Percentiles rank a stretch among this genome's conserved stretches.
phyloP scores from a whole-genome alignment of 257 asterid species.

The Verbena officinalis region DNA sequence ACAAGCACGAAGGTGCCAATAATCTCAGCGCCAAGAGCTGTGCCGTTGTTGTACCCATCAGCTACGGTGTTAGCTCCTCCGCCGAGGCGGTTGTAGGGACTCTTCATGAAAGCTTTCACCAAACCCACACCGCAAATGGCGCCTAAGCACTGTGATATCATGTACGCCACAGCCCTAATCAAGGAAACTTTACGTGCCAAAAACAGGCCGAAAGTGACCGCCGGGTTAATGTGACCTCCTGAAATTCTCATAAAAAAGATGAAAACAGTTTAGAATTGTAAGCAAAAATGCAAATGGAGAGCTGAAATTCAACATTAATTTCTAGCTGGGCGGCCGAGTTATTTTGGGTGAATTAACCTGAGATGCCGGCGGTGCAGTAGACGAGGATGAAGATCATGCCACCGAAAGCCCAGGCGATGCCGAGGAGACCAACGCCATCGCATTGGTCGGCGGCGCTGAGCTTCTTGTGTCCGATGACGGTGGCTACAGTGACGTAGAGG shows the following conservation, averaged over 20 bases:
- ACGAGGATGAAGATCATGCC: slow-evolving; percentile 90
- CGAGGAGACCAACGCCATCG: slow-evolving; percentile 82
- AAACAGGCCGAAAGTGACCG: slow-evolving; percentile 81
- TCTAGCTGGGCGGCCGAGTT: too few relatives aligned
- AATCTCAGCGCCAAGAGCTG: slow-evolving; percentile 83
- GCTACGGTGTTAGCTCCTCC: slow-evolving; percentile 67
- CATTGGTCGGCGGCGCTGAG: slow-evolving; percentile 55
- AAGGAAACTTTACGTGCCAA: slow-evolving; percentile 81
- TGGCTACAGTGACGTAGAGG: slow-evolving; percentile 82
- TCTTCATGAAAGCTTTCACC: slow-evolving; percentile 80
- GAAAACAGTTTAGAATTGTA: background rate
- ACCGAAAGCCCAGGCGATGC: slow-evolving; percentile 90
- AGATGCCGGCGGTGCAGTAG: slow-evolving; percentile 94
- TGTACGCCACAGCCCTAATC: slow-evolving; percentile 62
- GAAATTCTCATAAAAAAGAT: background rate
- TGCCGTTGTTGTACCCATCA: slow-evolving; percentile 65
- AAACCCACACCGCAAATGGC: slow-evolving; percentile 82
- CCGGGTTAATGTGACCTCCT: slow-evolving; percentile 90
- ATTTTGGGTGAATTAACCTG: slow-evolving; percentile 47
- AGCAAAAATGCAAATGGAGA: background rate
- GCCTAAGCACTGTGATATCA: slow-evolving; percentile 71
- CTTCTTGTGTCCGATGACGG: slow-evolving; percentile 83
- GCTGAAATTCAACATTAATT: background rate
- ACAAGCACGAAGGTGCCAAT: slow-evolving; percentile 84
- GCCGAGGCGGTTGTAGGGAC: slow-evolving; percentile 49